These are phyloP conservation scores for Myxozyma geophila DNA, from an alignment of 805 yeast genomes.

Conservation along the genomic window DNA sequence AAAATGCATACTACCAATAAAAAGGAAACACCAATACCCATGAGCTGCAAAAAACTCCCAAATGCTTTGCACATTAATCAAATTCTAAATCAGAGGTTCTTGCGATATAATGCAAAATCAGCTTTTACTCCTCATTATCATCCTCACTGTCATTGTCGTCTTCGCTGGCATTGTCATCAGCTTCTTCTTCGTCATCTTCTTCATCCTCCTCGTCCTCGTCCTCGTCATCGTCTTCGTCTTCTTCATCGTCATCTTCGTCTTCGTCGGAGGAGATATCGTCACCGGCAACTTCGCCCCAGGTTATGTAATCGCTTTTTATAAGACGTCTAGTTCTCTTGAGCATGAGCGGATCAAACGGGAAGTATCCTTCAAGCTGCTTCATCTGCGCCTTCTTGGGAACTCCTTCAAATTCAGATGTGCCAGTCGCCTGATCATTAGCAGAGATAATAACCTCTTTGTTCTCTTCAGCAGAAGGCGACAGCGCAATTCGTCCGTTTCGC, in stretches of 20 bases:
- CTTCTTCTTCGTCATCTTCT: constrained; percentile 38
- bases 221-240: constrained; percentile 42
- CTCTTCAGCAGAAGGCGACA: constrained; percentile 47
- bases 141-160: constrained; percentile 1
- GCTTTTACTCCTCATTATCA: neutral
- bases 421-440: constrained; percentile 5
- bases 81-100: no score
- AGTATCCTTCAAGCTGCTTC: constrained; percentile 83
- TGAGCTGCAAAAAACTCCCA: no score
- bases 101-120: neutral
- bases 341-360: constrained; percentile 92
- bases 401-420: constrained; percentile 5
- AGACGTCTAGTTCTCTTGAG: constrained; percentile 63
- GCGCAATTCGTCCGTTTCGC: constrained; percentile 49
- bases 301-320: constrained; percentile 65
- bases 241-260: constrained; percentile 51
- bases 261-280: constrained; percentile 55
- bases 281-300: constrained; percentile 81
- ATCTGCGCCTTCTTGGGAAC: constrained; percentile 7
- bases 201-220: constrained; percentile 42
- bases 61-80: no score
- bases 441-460: constrained; percentile 43
- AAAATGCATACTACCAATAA: no score
- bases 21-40: no score
- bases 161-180: constrained; percentile 1